Evolutionary conservation across 2,329 filamentous ascomycete species (phyloP), one percentile per base, ranked within the genome.

Genomic region (Chrysosporium keratinophilum): DNA sequence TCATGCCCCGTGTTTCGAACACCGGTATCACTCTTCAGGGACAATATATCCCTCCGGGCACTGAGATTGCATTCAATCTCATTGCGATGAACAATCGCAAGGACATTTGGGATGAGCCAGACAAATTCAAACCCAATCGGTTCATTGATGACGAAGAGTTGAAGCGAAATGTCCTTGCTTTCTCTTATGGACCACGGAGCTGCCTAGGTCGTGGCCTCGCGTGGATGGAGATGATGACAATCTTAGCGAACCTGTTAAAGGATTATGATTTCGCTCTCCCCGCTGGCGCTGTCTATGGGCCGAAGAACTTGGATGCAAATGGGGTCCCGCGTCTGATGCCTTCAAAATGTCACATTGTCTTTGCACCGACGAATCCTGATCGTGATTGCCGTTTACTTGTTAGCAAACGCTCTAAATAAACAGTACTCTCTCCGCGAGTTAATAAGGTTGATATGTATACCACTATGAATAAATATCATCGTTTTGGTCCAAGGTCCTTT

Each of bases 151-250:
- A 49, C 12, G 34, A 49, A 23, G 46, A 49, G 12, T 19, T 28
- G 17, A 49, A 49, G 34, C 28, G 19, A 19, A 49, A 49, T 49
- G 23, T 49, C 7, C 37, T 49, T 35, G 46, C 46, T 11, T 49
- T 49, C 37, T 49, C 46, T 33, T 49, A 49, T 37, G 46, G 46
- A 20, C 46, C 46, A 7, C 46, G 46, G 20, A 49, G 46, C 28
- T 49, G 46, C 23, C 12, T 49, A 34, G 46, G 46, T 2, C 46
- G 34, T n/a, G 37, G 37, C 34, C 28, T 49, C 28, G 46, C 46
- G 5, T 49, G 46, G 46, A 49, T 49, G 28, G 46, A 49, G 19
- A 49, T 49, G 23, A 49, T 49, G 46, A 49, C 46, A 19, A 49
- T 49, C 28, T 34, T 49, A 34, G 46, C 46, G 17, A 49, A 49